A percentile compares a stretch with the other conserved stretches of the same genome.
phyloP scores from a whole-genome alignment of 768 basidiomycete species.

The Ramaria sp. region DNA sequence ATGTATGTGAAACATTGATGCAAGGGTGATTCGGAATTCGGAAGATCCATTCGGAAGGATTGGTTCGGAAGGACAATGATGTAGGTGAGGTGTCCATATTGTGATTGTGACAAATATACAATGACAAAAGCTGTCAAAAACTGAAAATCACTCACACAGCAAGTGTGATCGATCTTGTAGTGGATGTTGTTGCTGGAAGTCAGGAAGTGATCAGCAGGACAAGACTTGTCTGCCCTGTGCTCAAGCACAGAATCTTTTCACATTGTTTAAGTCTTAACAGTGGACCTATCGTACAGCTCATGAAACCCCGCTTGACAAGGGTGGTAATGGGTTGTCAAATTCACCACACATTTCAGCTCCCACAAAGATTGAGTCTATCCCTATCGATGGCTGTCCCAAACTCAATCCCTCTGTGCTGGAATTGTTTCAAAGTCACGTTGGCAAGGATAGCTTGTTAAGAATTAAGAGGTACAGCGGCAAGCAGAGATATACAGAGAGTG shows the following conservation, averaged over 20 bases:
- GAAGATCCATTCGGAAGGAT: too few species aligned
- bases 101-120: too few species aligned
- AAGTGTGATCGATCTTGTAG: conserved; percentile 24
- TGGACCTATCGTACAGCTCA: conserved; percentile 39
- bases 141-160: conserved; percentile 24
- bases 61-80: too few species aligned
- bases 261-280: conserved; percentile 40
- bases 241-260: conserved; percentile 47
- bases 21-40: too few species aligned
- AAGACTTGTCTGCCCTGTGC: conserved; percentile 30
- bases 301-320: conserved; percentile 34
- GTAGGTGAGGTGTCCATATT: too few species aligned
- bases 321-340: not conserved
- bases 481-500: too few species aligned
- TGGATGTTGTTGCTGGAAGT: conserved; percentile 29
- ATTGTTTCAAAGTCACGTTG: conserved; percentile 48
- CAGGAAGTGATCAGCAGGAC: conserved; percentile 9
- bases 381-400: conserved; percentile 43
- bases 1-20: too few species aligned
- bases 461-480: too few species aligned
- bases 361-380: conserved; percentile 32
- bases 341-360: conserved; percentile 6
- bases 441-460: too few species aligned
- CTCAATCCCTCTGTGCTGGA: conserved; percentile 46
- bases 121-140: too few species aligned